These are phyloP conservation scores for Nakataea oryzae DNA, from an alignment of 2,329 filamentous ascomycete genomes.

Conservation along the genomic window DNA sequence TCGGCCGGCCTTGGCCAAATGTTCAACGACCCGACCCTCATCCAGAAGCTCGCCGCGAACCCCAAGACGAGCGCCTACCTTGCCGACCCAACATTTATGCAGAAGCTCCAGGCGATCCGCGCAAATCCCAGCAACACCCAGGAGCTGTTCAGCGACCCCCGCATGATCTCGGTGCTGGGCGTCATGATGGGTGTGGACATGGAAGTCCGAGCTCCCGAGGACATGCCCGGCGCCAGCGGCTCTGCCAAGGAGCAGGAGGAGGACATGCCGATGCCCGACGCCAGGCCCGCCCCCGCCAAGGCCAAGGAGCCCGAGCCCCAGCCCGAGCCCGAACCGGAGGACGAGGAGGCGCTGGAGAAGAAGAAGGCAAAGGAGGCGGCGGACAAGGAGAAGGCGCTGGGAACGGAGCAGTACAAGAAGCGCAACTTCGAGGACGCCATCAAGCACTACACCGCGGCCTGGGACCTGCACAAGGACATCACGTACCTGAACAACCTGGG, in stretches of 20 bases:
- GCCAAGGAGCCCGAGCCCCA: constrained; percentile 46
- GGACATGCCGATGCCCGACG: constrained; percentile 71
- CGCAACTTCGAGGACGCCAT: constrained; percentile 92
- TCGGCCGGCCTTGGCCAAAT: constrained; percentile 74
- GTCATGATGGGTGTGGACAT: constrained; percentile 92
- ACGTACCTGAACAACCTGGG: constrained; percentile 96
- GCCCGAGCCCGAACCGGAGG: constrained; percentile 56
- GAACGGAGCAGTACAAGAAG: constrained; percentile 97
- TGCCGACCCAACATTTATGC: constrained; percentile 79
- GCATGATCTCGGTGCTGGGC: constrained; percentile 89
- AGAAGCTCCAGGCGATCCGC: constrained; percentile 73
- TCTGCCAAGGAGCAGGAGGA: constrained; percentile 43
- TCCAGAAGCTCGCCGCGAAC: constrained; percentile 85
- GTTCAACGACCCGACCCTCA: constrained; percentile 86
- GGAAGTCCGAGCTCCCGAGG: constrained; percentile 41
- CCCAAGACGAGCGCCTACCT: constrained; percentile 83
- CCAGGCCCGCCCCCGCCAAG: constrained; percentile 30
- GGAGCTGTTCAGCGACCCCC: constrained; percentile 75
- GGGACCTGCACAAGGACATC: constrained; percentile 92
- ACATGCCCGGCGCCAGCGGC: constrained; percentile 10
- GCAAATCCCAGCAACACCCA: constrained; percentile 71
- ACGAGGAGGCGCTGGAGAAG: constrained; percentile 75
- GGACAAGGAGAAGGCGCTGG: constrained; percentile 87
- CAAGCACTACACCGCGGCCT: constrained; percentile 86
- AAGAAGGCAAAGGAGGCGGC: constrained; percentile 87